phyloP scores from a whole-genome alignment of 208 protist species.

The Trypanosoma rangeli region DNA sequence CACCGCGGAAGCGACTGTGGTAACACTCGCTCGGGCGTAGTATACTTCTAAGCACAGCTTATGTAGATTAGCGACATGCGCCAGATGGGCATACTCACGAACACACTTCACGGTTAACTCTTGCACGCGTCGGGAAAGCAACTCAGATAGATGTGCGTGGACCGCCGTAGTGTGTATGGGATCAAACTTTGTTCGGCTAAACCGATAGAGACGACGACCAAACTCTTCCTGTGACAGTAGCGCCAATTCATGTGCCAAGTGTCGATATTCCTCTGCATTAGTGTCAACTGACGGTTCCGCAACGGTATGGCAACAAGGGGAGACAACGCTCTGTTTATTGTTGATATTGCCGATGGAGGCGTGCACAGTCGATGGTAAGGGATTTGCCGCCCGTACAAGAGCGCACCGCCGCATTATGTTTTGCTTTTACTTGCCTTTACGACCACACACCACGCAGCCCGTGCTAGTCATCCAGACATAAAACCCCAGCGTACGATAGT shows the following conservation, averaged over 20 bases:
- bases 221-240: constrained; percentile 51
- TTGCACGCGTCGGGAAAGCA: constrained; percentile 39
- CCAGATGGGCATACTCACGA: constrained; percentile 57
- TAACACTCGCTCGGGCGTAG: constrained; percentile 37
- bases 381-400: not conserved
- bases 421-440: not conserved
- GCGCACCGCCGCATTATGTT: constrained; percentile 1
- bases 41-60: constrained; percentile 48
- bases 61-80: constrained; percentile 56
- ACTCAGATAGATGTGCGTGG: constrained; percentile 52
- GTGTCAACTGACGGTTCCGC: constrained; percentile 16
- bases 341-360: not conserved
- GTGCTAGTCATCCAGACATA: not conserved
- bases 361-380: constrained; percentile 2
- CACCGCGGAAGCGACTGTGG: constrained; percentile 13
- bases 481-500: not conserved
- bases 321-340: not conserved
- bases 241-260: constrained; percentile 34
- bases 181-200: constrained; percentile 68
- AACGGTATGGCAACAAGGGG: not conserved
- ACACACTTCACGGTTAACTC: constrained; percentile 37
- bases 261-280: constrained; percentile 12
- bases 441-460: not conserved
- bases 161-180: constrained; percentile 33
- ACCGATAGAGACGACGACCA: constrained; percentile 51